A percentile compares a stretch with the other conserved stretches of the same genome.
These are phyloP conservation scores for Rauvolfia tetraphylla DNA, from an alignment of 257 asterid species.

Conservation along the genomic window DNA sequence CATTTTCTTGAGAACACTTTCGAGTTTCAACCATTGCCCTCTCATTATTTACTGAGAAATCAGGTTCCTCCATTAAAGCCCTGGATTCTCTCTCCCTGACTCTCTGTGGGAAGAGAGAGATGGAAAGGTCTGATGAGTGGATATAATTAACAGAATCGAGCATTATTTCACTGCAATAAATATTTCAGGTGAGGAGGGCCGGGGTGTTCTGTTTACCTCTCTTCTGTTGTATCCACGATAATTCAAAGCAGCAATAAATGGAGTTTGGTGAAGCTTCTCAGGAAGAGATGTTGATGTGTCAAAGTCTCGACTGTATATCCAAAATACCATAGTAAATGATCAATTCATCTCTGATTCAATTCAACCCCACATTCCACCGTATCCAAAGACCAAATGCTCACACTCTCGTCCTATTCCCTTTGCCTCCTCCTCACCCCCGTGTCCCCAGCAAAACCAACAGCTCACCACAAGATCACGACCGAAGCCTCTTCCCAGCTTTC, in stretches of 20 bases:
- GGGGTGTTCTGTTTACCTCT: not conserved
- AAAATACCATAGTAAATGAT: constrained; percentile 8
- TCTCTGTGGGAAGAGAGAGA: not conserved
- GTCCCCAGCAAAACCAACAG: not conserved
- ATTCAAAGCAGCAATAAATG: constrained; percentile 43
- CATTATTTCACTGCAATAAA: not conserved
- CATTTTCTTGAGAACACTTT: not conserved
- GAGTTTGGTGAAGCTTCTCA: constrained; percentile 51
- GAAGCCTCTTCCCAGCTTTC: not conserved
- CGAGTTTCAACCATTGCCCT: not conserved
- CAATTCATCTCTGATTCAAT: constrained; percentile 8
- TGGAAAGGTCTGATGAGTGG: not conserved
- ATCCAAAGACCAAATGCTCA: constrained; percentile 1
- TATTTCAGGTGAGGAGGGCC: not conserved
- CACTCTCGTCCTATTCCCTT: constrained; percentile 20
- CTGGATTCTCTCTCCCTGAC: not conserved
- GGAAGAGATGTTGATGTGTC: constrained; percentile 50
- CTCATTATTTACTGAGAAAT: constrained; percentile 2
- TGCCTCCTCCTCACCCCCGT: constrained; percentile 17
- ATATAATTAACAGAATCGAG: not conserved
- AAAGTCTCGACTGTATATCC: constrained; percentile 30
- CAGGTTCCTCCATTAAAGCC: not conserved
- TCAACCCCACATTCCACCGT: constrained; percentile 9
- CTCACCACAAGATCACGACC: not conserved
- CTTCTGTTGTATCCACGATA: not conserved